These are phyloP conservation scores for Podaxis sp. DNA, from an alignment of 768 basidiomycete species.

Conservation along the genomic window DNA sequence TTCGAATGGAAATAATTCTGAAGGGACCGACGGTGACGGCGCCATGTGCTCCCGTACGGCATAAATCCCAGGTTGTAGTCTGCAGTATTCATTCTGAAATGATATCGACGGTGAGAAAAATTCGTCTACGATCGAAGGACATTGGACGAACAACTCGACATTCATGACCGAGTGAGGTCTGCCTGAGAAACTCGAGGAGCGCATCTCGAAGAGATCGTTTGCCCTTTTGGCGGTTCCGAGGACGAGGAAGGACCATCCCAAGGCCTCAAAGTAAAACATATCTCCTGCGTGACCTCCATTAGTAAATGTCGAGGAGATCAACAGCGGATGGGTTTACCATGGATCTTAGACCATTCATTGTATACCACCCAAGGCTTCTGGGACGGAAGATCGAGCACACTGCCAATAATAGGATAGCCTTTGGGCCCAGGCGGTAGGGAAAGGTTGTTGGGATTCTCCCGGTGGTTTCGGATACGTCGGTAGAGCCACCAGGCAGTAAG, in stretches of 20 bases:
- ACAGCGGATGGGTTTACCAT: not conserved
- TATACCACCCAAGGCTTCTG: slow-evolving; percentile 8
- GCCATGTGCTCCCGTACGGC: slow-evolving; percentile 20
- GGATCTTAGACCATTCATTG: slow-evolving; percentile 2
- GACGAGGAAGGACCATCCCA: slow-evolving; percentile 15
- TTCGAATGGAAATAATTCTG: not conserved
- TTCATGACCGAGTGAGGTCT: slow-evolving; percentile 9
- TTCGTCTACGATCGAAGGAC: not conserved
- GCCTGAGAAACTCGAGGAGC: slow-evolving; percentile 19
- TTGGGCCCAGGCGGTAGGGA: slow-evolving; percentile 9
- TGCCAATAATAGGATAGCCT: slow-evolving; percentile 1
- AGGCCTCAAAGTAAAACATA: slow-evolving; percentile 18
- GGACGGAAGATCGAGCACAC: not conserved
- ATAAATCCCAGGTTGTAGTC: slow-evolving; percentile 17
- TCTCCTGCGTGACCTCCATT: slow-evolving; percentile 13
- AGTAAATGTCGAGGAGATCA: not conserved
- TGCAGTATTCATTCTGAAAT: not conserved
- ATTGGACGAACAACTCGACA: not conserved
- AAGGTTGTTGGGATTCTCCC: not conserved
- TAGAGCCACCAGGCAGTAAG: not conserved
- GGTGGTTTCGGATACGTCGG: not conserved
- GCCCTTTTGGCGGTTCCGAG: slow-evolving; percentile 12
- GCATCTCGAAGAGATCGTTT: slow-evolving; percentile 18
- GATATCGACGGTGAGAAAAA: not conserved
- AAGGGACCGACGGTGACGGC: slow-evolving; percentile 16